Evolutionary conservation across 2,329 filamentous ascomycete genomes (phyloP).

Genomic region (Trichoderma koningii): DNA sequence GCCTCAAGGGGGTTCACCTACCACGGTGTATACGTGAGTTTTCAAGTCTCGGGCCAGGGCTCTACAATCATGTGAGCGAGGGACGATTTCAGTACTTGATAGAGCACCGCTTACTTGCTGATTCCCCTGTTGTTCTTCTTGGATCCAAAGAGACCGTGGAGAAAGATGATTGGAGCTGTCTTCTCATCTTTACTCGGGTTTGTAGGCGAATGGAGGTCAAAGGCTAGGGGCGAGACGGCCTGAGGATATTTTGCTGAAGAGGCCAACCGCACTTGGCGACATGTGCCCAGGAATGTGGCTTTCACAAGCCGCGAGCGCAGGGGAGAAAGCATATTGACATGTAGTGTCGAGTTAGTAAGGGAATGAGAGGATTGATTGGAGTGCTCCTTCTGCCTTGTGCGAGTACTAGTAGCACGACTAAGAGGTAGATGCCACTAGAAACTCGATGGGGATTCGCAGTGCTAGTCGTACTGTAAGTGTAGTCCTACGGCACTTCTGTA

Average conservation of each 20-base stretch:
- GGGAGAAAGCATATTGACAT: conserved; percentile 7
- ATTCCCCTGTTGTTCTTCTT: conserved; percentile 94
- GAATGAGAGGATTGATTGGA: neutral
- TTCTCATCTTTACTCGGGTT: conserved; percentile 44
- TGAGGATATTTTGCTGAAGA: conserved; percentile 1
- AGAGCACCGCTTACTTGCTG: conserved; percentile 68
- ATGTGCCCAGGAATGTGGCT: neutral
- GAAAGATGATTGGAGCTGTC: conserved; percentile 72
- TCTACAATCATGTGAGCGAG: conserved; percentile 48
- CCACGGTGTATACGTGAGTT: conserved; percentile 78
- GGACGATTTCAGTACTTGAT: neutral
- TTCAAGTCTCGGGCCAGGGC: conserved; percentile 78
- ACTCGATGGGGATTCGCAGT: too few species aligned
- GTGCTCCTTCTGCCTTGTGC: neutral
- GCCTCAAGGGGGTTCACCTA: conserved; percentile 45
- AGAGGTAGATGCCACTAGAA: too few species aligned
- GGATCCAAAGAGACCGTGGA: conserved; percentile 92
- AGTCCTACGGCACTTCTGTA: too few species aligned
- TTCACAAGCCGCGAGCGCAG: conserved; percentile 7
- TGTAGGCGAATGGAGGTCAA: conserved; percentile 65
- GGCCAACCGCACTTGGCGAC: conserved; percentile 1
- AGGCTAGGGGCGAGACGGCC: conserved; percentile 52
- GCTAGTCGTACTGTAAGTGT: too few species aligned
- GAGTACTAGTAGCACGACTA: neutral
- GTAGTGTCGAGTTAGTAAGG: neutral